Evolutionary conservation across 2,329 filamentous ascomycete species (phyloP), one percentile per base, ranked within the genome.

Genomic region (Monosporascus sp.): DNA sequence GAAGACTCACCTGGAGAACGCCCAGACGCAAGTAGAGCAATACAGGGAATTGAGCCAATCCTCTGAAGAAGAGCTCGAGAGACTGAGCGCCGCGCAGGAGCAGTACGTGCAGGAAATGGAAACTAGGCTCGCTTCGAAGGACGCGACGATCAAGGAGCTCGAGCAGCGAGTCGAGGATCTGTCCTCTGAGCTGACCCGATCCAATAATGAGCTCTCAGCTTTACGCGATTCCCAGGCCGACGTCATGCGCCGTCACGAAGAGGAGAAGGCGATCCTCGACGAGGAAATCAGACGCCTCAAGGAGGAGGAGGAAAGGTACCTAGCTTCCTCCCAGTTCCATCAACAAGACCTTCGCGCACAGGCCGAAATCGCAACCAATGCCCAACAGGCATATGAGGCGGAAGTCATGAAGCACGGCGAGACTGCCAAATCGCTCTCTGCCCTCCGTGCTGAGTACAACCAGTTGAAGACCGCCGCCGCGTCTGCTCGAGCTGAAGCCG

Each of bases 381-480:
- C 94, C 3, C 94, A 99, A 68, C 88, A 96, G 66, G 92, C 94
- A 61, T 99, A 99, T 67, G 95, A 99, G 70, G 86, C 86, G 57
- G 94, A 99, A 69, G 80, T 99, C 11, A 82, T 96, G 64, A 97
- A 94, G 74, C 94, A 99, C 71, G 93, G 92, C 2, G 90, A 97
- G 60, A 94, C 93, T n/a, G 90, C 93, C 14, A 92, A 91, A 71
- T 82, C 84, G 37, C 78, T 97, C 15, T 90, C 96, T 61, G 79
- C 79, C 50, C 77, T 96, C 48, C 89, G 94, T 50, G 77, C 79
- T 4, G 90, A 97, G 59, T 82, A 89, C 70, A 94, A 96, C 64
- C 78, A 89, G 61, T 73, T 97, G 56, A 92, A 90, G 72, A 87
- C 88, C 1, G 83, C 95, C 55, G 79, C 90, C 3, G 86, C 88